Base-by-base conservation (phyloP, 768 basidiomycete species). In the Pholiota microspora region DNA sequence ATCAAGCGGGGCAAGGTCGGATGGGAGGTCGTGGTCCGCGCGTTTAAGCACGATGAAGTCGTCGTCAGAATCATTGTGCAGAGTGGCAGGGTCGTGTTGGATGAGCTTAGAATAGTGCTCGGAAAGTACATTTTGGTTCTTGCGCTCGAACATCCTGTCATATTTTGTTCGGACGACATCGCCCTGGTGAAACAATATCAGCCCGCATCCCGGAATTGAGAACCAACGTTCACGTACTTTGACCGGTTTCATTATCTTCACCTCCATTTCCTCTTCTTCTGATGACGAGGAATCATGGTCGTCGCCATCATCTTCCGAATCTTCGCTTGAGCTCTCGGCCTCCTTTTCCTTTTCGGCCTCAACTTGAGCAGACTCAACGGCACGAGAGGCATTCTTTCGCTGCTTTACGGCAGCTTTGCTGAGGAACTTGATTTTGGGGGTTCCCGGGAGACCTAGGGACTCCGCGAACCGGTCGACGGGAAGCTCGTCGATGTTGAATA, bases 131-230 rank as follows among this genome's bases (percentile, higher is more conserved):
- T 85, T 88, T 68, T 97, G 95, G 67, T 97, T 98, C 69, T 92
- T 96, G 53, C 95, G 84, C 65, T 91, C 89, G 67, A 98, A 98
- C 94, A 99, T 98, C 49, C 92, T 84, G 70, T 98, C 96, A 69
- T 98, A 97, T 72, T 96, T 98, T 2, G 96, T 98, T 48, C 90
- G 83, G 0, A 89, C 86, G 38, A 70, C 73, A 8, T 68, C 65
- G 40, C 69, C 63, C 77, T 77, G 48, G 40, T 16, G 44, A 44
- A 12, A 46, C 44, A 16, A 29, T 15, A 24, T 35, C 15, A 23
- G 10, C 16, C 48, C 24, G 42, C 27, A 25, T 28, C 15, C 42
- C 15, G 28, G 21, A 35, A 56, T 16, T 16, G 31, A 35, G 24
- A 31, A 25, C 23, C 24, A 48, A 31, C 31, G 16, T 44, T 21